Conservation (phyloP, 768 basidiomycete species). For the Amanita pseudoporphyria region DNA sequence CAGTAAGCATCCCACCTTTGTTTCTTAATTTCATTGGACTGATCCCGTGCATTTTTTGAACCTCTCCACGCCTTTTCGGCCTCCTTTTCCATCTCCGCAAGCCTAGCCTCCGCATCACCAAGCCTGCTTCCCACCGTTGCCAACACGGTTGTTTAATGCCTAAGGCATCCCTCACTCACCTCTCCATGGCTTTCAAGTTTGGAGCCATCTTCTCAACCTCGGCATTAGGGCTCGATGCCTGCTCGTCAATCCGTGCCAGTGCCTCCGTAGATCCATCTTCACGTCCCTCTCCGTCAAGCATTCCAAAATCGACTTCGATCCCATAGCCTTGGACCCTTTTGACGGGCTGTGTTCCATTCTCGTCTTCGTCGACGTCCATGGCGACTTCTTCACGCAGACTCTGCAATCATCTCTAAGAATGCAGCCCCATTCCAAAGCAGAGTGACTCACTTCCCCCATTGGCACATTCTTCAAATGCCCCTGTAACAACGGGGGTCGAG, state of each 20-base stretch:
- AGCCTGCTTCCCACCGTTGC: constrained; percentile 32
- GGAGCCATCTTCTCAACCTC: constrained; percentile 95
- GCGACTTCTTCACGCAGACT: constrained; percentile 77
- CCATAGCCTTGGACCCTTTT: constrained; percentile 74
- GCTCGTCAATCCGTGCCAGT: constrained; percentile 64
- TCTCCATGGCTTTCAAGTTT: constrained; percentile 93
- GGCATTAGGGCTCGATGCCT: constrained; percentile 54
- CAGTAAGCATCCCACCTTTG: constrained; percentile 40
- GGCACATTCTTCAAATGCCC: constrained; percentile 83
- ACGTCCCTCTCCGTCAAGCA: constrained; percentile 65
- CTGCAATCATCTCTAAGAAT: constrained; percentile 24
- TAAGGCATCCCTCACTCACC: constrained; percentile 31
- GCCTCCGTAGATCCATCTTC: constrained; percentile 57
- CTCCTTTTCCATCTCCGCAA: constrained; percentile 85
- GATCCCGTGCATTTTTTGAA: constrained; percentile 82
- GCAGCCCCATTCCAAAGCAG: constrained; percentile 2
- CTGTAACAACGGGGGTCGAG: constrained; percentile 63
- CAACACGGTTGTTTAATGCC: too few species aligned
- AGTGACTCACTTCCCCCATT: constrained; percentile 78
- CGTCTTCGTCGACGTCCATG: constrained; percentile 91
- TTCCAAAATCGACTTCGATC: constrained; percentile 79
- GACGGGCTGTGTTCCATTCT: constrained; percentile 67
- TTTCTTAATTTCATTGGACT: constrained; percentile 82
- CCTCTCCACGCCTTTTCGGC: constrained; percentile 88
- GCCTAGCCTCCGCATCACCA: constrained; percentile 76